Base-by-base conservation (phyloP, 2,329 filamentous ascomycete species). In the Hypoxylon sp. region DNA sequence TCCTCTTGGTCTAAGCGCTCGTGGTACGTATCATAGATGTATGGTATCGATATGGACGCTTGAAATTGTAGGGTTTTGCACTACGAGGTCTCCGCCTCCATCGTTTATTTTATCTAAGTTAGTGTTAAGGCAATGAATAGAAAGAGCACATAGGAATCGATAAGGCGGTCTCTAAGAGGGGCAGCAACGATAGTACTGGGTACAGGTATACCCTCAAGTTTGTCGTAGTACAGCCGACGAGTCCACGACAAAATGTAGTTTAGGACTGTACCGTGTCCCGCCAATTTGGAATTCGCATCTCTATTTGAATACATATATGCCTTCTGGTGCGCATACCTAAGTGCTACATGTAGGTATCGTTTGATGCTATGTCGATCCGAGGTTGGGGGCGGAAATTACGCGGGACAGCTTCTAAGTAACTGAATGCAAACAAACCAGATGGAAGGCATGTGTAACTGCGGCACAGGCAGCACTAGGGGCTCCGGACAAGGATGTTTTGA, bases 341-440 rank as follows among this genome's bases (percentile, higher is more conserved):
- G 19, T 22, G 19, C 19, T 22, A n/a, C n/a, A n/a, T n/a, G n/a
- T n/a, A 22, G 19, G 19, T 22, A 22, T 22, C 19, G 19, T 22
- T 8, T 42, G 11, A n/a, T 10, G 39, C 39, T 42, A 42, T 19
- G 39, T n/a, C 17, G 39, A 42, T 42, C 39, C 14, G 14, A 42
- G n/a, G 8, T 42, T 42, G 39, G 39, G 39, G 39, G 39, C 39
- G 39, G 39, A 42, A 42, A 42, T 19, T 17, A 42, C 37, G 37
- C 6, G 37, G 13, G 14, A 17, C n/a, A 8, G 8, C 39, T 42
- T 8, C 39, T 42, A n/a, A n/a, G 14, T 17, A 42, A 9, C 39
- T 17, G 39, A 6, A 42, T 3, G 14, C 5, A 19, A 42, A 42
- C n/a, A 19, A 42, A 5, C 39, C n/a, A 42, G 39, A 42, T 42